phyloP scores from a whole-genome alignment of 768 basidiomycete genomes.

The Astraeus odoratus region DNA sequence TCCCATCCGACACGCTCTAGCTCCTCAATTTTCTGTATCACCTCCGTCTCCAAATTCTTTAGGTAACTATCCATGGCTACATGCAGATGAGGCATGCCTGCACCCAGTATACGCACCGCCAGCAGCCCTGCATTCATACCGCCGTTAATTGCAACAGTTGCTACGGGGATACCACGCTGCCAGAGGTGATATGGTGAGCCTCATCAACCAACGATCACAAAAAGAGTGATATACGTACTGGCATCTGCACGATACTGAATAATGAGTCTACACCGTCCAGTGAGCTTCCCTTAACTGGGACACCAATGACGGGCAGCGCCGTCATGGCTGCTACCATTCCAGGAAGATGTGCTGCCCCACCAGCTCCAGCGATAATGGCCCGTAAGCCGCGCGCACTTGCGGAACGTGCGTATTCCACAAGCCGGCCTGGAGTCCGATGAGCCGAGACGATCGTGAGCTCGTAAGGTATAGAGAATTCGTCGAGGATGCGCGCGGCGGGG shows the following conservation, averaged over 20 bases:
- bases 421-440: slow-evolving; percentile 85
- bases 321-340: slow-evolving; percentile 99
- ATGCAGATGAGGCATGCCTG: slow-evolving; percentile 61
- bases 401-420: slow-evolving; percentile 74
- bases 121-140: slow-evolving; percentile 89
- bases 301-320: slow-evolving; percentile 86
- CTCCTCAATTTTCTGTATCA: slow-evolving; percentile 69
- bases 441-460: slow-evolving; percentile 96
- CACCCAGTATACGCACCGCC: slow-evolving; percentile 82
- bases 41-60: slow-evolving; percentile 61
- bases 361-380: slow-evolving; percentile 89
- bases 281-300: slow-evolving; percentile 91
- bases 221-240: slow-evolving; percentile 47
- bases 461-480: slow-evolving; percentile 78
- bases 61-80: slow-evolving; percentile 71
- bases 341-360: slow-evolving; percentile 96
- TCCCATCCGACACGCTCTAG: slow-evolving; percentile 84
- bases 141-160: slow-evolving; percentile 96
- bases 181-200: slow-evolving; percentile 1
- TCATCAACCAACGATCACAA: neutral
- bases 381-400: slow-evolving; percentile 63
- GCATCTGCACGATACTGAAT: slow-evolving; percentile 98
- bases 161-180: slow-evolving; percentile 93
- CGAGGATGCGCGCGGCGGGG: slow-evolving; percentile 78
- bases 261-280: slow-evolving; percentile 96